Conservation (phyloP, 176 grass and related monocot genomes). For the Musa acuminata region DNA sequence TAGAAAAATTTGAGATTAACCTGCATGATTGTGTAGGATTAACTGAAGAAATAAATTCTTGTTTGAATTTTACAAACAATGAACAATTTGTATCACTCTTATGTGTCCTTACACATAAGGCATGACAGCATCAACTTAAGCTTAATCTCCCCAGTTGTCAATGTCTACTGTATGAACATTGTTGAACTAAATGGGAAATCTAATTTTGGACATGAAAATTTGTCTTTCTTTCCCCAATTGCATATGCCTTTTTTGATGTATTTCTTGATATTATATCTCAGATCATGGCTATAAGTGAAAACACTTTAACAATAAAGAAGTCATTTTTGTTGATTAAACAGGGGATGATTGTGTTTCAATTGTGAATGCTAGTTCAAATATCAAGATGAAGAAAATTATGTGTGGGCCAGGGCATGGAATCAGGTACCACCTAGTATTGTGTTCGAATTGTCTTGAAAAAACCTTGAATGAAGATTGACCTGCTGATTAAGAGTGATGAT, state of each 20-base stretch:
- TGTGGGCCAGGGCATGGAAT: constrained; percentile 88
- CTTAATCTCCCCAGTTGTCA: no score
- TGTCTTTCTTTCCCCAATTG: neutral
- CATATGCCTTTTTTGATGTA: neutral
- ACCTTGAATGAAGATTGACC: neutral
- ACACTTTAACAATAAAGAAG: neutral
- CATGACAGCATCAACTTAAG: no score
- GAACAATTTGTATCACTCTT: no score
- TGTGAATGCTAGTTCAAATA: constrained; percentile 57
- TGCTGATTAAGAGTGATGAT: neutral
- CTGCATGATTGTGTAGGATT: no score
- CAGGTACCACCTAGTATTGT: constrained; percentile 14
- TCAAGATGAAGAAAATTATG: constrained; percentile 54
- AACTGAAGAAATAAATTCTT: no score
- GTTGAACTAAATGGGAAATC: no score
- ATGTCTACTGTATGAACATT: no score
- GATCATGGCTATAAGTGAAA: neutral
- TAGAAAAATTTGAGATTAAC: no score
- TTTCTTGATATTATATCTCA: neutral
- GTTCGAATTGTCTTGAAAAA: neutral
- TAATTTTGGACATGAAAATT: neutral
- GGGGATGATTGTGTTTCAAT: constrained; percentile 92
- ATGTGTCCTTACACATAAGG: no score
- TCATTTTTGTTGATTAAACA: constrained; percentile 7
- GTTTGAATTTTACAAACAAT: no score